Percentiles rank a stretch among this genome's conserved stretches.
These are phyloP conservation scores for Leonotis leonurus DNA, from an alignment of 257 asterid genomes.

Conservation along the genomic window DNA sequence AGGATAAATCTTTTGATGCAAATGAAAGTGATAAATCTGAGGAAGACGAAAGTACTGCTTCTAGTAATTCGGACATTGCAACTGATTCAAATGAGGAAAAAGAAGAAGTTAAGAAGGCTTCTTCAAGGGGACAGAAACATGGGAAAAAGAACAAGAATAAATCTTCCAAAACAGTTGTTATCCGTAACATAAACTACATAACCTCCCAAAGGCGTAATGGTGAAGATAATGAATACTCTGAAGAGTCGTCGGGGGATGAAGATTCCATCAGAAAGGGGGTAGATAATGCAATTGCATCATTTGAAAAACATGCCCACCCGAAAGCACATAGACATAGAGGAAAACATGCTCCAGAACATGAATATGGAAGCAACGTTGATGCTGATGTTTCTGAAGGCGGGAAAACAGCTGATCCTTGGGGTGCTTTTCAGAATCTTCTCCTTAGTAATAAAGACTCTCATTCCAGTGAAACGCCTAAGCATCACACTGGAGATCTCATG, in stretches of 20 bases:
- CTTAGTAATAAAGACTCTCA: conserved; percentile 45
- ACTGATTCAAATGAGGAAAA: conserved; percentile 33
- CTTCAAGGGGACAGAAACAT: conserved; percentile 32
- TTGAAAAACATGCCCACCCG: conserved; percentile 33
- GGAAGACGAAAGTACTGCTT: conserved; percentile 49
- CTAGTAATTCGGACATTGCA: conserved; percentile 38
- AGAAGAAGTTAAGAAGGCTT: conserved; percentile 34
- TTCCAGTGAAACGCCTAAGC: conserved; percentile 19
- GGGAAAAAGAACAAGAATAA: conserved; percentile 55
- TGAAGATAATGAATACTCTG: conserved; percentile 41
- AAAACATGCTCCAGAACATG: conserved; percentile 25
- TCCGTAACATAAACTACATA: conserved; percentile 79
- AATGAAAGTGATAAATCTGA: conserved; percentile 42
- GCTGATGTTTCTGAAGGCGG: conserved; percentile 28
- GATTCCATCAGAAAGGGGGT: conserved; percentile 57
- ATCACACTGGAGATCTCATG: conserved; percentile 23
- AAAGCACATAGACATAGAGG: conserved; percentile 33
- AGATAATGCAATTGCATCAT: conserved; percentile 49
- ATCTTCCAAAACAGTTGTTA: conserved; percentile 66
- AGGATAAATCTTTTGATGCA: conserved; percentile 31
- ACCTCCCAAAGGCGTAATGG: conserved; percentile 57
- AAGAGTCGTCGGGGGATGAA: conserved; percentile 49
- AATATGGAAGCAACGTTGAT: conserved; percentile 11
- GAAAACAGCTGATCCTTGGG: conserved; percentile 44
- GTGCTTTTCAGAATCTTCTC: conserved; percentile 65